Conservation (phyloP, 2,329 filamentous ascomycete species). For the Pyrenochaeta sp. region DNA sequence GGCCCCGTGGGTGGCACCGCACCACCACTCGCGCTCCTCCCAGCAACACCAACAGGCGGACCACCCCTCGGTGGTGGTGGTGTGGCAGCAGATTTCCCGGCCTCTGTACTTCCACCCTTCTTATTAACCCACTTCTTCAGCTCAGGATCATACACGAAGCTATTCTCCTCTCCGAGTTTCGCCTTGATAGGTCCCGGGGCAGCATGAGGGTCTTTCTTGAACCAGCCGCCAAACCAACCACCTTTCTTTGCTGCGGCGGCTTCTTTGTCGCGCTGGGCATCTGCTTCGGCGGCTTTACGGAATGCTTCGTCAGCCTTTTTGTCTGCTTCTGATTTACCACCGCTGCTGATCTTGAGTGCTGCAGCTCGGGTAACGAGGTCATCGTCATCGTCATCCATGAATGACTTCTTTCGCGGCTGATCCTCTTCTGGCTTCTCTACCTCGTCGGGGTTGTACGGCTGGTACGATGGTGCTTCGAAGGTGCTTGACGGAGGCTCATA, state of each 20-base stretch:
- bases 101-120: conserved; percentile 73
- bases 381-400: conserved; percentile 84
- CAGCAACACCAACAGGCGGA: conserved; percentile 38
- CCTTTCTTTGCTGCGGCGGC: conserved; percentile 61
- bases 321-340: conserved; percentile 59
- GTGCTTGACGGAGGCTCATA: conserved; percentile 39
- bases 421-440: conserved; percentile 58
- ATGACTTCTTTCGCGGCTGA: conserved; percentile 69
- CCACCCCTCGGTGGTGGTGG: conserved; percentile 79
- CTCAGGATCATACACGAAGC: conserved; percentile 94
- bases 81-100: conserved; percentile 65
- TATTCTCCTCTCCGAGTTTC: conserved; percentile 92
- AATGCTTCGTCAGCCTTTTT: conserved; percentile 86
- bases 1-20: conserved; percentile 49
- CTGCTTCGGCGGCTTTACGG: conserved; percentile 78
- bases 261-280: conserved; percentile 66
- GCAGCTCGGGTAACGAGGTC: conserved; percentile 64
- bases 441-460: conserved; percentile 60
- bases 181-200: conserved; percentile 78
- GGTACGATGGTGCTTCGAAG: conserved; percentile 50
- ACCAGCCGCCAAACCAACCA: conserved; percentile 88
- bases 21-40: conserved; percentile 49
- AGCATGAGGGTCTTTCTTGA: conserved; percentile 74
- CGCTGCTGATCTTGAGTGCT: conserved; percentile 52
- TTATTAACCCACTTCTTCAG: conserved; percentile 99